Conservation (phyloP, 495 filamentous ascomycete species). For the Hyaloscypha bicolor region DNA sequence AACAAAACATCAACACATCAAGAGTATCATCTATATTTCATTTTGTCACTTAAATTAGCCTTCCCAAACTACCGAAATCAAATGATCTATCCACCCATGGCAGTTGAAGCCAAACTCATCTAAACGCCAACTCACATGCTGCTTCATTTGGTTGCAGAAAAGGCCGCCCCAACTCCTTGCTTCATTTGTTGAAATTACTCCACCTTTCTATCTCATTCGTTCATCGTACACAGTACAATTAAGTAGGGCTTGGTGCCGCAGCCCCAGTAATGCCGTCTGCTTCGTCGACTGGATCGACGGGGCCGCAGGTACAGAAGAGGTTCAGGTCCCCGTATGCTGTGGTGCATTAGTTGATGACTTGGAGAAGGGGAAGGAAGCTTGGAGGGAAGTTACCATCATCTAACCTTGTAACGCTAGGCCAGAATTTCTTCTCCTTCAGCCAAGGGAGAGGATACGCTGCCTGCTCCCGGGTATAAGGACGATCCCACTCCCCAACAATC, state of each 20-base stretch:
- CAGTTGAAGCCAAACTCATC: constrained; percentile 27
- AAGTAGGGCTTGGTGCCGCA: constrained; percentile 35
- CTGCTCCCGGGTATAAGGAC: constrained; percentile 76
- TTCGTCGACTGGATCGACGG: constrained; percentile 58
- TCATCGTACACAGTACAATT: background rate
- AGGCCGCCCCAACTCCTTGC: constrained; percentile 17
- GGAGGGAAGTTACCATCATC: constrained; percentile 71
- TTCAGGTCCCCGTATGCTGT: constrained; percentile 88
- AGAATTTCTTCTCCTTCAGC: constrained; percentile 97
- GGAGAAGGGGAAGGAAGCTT: background rate
- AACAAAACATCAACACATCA: no score
- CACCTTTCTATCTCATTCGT: constrained; percentile 1
- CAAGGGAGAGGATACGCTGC: constrained; percentile 89
- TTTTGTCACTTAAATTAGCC: no score
- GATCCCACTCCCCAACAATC: constrained; percentile 59
- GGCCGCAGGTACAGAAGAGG: constrained; percentile 93
- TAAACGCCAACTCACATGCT: constrained; percentile 12
- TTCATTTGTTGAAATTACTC: constrained; percentile 8
- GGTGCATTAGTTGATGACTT: constrained; percentile 34
- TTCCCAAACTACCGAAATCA: background rate
- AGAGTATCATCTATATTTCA: no score
- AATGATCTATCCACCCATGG: constrained; percentile 13
- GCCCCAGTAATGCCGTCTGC: constrained; percentile 36
- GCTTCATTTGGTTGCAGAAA: background rate
- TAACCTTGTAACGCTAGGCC: constrained; percentile 86